Evolutionary conservation across 176 grass and related monocot species (phyloP).

Genomic region (Oryza meyeriana): DNA sequence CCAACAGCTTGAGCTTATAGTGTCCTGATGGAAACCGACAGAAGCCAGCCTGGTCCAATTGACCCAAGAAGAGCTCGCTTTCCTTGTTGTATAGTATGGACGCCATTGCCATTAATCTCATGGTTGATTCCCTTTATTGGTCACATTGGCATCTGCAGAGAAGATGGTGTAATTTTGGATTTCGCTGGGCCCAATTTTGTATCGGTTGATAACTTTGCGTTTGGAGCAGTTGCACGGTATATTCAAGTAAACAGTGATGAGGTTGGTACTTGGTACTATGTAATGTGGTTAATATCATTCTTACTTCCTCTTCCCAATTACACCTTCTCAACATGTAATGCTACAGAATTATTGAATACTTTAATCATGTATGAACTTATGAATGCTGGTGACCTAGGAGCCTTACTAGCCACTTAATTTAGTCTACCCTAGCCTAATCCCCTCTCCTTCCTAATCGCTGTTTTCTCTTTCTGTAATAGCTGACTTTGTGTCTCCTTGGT

Average conservation of each 20-base stretch:
- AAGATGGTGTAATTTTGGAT: constrained; percentile 94
- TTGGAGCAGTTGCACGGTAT: constrained; percentile 74
- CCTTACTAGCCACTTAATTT: too few relatives aligned
- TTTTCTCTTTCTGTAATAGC: too few relatives aligned
- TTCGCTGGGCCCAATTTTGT: constrained; percentile 90
- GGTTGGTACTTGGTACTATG: constrained; percentile 34
- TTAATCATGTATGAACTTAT: not conserved
- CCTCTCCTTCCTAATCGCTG: too few relatives aligned
- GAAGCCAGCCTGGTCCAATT: constrained; percentile 40
- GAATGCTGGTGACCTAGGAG: too few relatives aligned
- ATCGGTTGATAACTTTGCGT: constrained; percentile 90
- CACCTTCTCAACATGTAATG: not conserved
- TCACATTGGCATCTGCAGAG: constrained; percentile 90
- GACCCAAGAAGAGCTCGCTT: constrained; percentile 82
- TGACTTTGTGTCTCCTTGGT: too few relatives aligned
- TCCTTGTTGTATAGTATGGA: constrained; percentile 91
- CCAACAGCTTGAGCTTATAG: not conserved
- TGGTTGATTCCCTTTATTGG: constrained; percentile 93
- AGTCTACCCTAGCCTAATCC: too few relatives aligned
- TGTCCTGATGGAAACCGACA: constrained; percentile 44
- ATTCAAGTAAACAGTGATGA: constrained; percentile 71
- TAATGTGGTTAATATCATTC: not conserved
- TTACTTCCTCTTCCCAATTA: not conserved
- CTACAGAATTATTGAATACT: not conserved
- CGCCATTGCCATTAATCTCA: constrained; percentile 84